These are phyloP conservation scores for Dimocarpus longan DNA, from an alignment of 345 rosid species.

Conservation along the genomic window DNA sequence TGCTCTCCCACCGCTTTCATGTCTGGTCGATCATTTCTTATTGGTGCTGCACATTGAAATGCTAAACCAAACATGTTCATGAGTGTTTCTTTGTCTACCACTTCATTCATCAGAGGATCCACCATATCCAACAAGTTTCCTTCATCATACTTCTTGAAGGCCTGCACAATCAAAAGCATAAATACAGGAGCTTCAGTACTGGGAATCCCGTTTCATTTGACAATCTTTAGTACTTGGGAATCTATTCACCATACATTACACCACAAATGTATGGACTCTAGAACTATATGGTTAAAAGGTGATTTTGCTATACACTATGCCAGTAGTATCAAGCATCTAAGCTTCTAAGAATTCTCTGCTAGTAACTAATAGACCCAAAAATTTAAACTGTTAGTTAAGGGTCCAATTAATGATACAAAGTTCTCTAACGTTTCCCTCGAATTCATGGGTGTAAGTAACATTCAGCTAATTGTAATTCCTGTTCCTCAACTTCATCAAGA, in stretches of 20 bases:
- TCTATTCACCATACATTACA: neutral
- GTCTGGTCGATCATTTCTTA: slow-evolving; percentile 71
- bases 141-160: slow-evolving; percentile 65
- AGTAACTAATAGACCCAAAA: no score
- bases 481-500: neutral
- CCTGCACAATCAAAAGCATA: slow-evolving; percentile 48
- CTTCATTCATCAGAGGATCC: slow-evolving; percentile 68
- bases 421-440: neutral
- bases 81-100: slow-evolving; percentile 47
- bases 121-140: slow-evolving; percentile 55
- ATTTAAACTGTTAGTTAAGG: no score
- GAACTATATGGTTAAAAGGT: neutral
- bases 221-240: neutral
- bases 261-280: neutral
- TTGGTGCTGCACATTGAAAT: slow-evolving; percentile 86
- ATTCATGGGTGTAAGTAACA: neutral
- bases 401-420: no score
- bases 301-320: neutral
- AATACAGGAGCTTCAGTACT: neutral
- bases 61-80: slow-evolving; percentile 75
- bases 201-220: neutral
- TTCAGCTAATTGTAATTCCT: neutral
- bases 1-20: slow-evolving; percentile 84
- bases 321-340: neutral
- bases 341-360: neutral